These are phyloP conservation scores for Fonsecaea nubica DNA, from an alignment of 2,329 filamentous ascomycete genomes.

Conservation along the genomic window DNA sequence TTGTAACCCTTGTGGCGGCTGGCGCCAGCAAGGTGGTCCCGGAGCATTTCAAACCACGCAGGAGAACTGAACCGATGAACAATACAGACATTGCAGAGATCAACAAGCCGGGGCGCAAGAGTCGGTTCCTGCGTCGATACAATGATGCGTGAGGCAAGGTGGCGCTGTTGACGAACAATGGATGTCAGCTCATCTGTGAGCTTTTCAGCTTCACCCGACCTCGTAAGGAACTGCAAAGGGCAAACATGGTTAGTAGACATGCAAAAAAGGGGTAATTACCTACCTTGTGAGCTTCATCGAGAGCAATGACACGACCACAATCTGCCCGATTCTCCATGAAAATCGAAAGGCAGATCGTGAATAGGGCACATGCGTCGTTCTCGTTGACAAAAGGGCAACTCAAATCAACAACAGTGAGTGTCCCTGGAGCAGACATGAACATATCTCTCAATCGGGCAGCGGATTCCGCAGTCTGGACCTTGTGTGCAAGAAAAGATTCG, in stretches of 20 bases:
- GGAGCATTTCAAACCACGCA: constrained; percentile 62
- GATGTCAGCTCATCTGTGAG: constrained; percentile 69
- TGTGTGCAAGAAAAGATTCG: constrained; percentile 65
- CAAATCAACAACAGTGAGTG: constrained; percentile 72
- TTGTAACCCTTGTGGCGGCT: constrained; percentile 31
- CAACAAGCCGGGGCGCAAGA: constrained; percentile 70
- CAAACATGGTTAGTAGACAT: background rate
- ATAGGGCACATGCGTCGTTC: constrained; percentile 72
- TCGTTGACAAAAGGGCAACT: constrained; percentile 73
- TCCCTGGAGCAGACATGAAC: constrained; percentile 51
- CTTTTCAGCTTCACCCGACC: constrained; percentile 59
- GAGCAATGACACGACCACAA: constrained; percentile 67
- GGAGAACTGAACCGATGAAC: constrained; percentile 75
- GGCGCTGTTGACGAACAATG: constrained; percentile 73
- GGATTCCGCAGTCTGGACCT: constrained; percentile 26
- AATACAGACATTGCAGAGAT: constrained; percentile 73
- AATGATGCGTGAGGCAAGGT: constrained; percentile 69
- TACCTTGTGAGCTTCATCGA: constrained; percentile 80
- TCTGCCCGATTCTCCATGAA: constrained; percentile 64
- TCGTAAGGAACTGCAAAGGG: constrained; percentile 63
- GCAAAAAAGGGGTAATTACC: constrained; percentile 5
- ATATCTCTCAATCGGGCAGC: constrained; percentile 25
- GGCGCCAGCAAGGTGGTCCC: constrained; percentile 57
- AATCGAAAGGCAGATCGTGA: constrained; percentile 72
- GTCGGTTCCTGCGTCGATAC: constrained; percentile 81